Base-by-base conservation (phyloP, 2,329 filamentous ascomycete species). In the Fusarium nurragi region DNA sequence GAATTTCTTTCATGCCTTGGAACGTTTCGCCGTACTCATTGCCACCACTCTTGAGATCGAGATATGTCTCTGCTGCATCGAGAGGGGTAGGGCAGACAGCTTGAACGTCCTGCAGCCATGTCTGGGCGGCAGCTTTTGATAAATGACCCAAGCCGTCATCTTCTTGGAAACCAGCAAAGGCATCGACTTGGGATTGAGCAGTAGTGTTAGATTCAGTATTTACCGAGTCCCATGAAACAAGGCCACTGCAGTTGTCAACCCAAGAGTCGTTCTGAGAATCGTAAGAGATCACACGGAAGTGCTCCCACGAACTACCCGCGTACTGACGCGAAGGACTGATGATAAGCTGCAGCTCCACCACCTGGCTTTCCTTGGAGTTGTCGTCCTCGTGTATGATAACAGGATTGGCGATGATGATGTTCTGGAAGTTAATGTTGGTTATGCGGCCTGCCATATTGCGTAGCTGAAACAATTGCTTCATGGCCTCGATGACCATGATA, bases 401-500 rank as follows among this genome's bases (percentile, higher is more conserved):
- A 1, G 57, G 52, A 4, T 52, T 56, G 12, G 40, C 28, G 19
- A 60, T 52, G 3, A 7, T 18, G 8, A 37, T 39, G 30, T 60
- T 54, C 6, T 44, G 52, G 16, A 60, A 44, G 37, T 56, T 60
- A 19, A 56, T 47, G 16, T 47, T 56, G 18, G 40, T 34, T n/a
- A 60, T 48, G 21, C 40, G 40, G 14, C 52, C 52, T 1, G 37
- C 1, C 45, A 54, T 60, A 19, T 60, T 57, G 6, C 57, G 52
- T 10, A 56, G n/a, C 32, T 51, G 32, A 9, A 52, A 47, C n/a
- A 60, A 38, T 26, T 61, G 58, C 22, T 49, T 48, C 37, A 59
- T 46, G 5, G 62, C 59, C 40, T 65, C 49, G 12, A 65, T 56
- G 7, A 14, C 54, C 61, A 65, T 65, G 10, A 28, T 41, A 1